Evolutionary conservation across 2,329 filamentous ascomycete species (phyloP).

Genomic region (Ophiocordyceps robertsii): DNA sequence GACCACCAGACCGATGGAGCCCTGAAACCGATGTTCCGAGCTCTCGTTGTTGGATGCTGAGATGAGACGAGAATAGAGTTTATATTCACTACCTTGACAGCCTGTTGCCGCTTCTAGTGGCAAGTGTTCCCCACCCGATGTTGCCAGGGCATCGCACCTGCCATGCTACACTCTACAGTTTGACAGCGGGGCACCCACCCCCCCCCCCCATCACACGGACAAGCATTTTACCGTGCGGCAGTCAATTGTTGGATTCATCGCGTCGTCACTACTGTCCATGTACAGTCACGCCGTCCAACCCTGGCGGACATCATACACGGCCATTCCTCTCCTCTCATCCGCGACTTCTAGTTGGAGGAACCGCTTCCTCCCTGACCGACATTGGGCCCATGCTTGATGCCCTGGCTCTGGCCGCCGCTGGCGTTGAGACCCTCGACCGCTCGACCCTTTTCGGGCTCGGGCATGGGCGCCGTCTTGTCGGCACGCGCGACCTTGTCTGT

Average conservation of each 20-base stretch:
- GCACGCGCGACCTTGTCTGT: constrained; percentile 27
- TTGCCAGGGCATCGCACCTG: too few species aligned
- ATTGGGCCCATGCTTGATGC: constrained; percentile 23
- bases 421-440: constrained; percentile 25
- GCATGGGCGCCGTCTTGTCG: constrained; percentile 34
- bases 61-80: not conserved
- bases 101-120: too few species aligned
- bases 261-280: too few species aligned
- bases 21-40: not conserved
- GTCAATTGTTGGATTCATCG: too few species aligned
- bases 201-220: too few species aligned
- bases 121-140: too few species aligned
- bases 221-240: too few species aligned
- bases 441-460: constrained; percentile 30
- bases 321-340: too few species aligned
- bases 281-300: too few species aligned
- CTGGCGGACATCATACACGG: too few species aligned
- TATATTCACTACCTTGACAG: not conserved
- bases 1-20: constrained; percentile 34
- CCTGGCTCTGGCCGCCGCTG: constrained; percentile 30
- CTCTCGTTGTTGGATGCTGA: not conserved
- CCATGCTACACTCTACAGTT: too few species aligned
- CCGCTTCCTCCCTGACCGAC: constrained; percentile 25
- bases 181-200: too few species aligned
- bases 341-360: constrained; percentile 3